Conservation (phyloP, 2,329 filamentous ascomycete genomes). For the Fusarium hostae region DNA sequence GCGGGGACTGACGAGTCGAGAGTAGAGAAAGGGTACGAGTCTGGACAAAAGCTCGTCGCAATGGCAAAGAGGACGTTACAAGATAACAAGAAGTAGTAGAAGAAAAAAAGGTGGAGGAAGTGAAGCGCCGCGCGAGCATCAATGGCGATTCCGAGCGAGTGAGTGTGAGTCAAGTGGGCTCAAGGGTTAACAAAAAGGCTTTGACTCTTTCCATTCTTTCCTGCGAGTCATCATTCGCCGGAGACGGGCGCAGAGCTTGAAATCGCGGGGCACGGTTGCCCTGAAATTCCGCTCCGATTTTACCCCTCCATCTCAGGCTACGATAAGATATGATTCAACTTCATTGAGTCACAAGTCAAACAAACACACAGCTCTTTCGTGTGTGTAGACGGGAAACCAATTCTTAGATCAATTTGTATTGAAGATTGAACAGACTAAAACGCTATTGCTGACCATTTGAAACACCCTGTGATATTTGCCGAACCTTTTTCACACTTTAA, state of each 20-base stretch:
- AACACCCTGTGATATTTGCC: constrained; percentile 27
- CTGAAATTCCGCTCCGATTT: constrained; percentile 33
- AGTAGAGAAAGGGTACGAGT: constrained; percentile 9
- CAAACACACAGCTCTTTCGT: not conserved
- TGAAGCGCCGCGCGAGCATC: constrained; percentile 45
- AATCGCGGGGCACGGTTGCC: constrained; percentile 36
- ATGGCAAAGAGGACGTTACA: constrained; percentile 18
- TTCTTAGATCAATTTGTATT: constrained; percentile 25
- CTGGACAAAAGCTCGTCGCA: constrained; percentile 10
- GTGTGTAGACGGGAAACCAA: not conserved
- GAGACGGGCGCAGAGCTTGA: constrained; percentile 5
- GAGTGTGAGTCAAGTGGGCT: constrained; percentile 47
- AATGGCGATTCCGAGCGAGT: constrained; percentile 33
- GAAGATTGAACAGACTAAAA: constrained; percentile 24
- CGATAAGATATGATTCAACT: constrained; percentile 4
- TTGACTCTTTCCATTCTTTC: constrained; percentile 26
- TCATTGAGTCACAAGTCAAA: not conserved
- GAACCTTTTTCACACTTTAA: constrained; percentile 2
- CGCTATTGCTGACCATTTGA: constrained; percentile 24
- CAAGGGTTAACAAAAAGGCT: constrained; percentile 42
- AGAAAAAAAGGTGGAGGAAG: constrained; percentile 39
- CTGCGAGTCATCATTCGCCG: constrained; percentile 36
- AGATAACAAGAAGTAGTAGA: constrained; percentile 28
- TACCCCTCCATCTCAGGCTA: constrained; percentile 30
- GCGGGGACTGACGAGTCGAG: constrained; percentile 5